A percentile compares a stretch with the other conserved stretches of the same genome.
These are phyloP conservation scores for Calonectria crousiana DNA, from an alignment of 2,329 filamentous ascomycete genomes.

Conservation along the genomic window DNA sequence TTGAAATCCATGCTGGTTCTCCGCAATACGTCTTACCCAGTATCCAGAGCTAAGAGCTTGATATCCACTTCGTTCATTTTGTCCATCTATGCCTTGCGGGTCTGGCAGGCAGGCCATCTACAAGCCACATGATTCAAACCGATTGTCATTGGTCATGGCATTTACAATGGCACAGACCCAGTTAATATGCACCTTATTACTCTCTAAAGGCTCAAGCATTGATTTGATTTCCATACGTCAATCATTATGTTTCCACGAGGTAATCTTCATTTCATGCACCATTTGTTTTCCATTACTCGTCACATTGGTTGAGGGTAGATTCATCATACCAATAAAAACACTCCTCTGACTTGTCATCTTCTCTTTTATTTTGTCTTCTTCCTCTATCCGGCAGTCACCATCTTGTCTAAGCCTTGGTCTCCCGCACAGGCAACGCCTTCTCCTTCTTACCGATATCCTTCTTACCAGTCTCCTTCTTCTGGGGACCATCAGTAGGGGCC, in stretches of 20 bases:
- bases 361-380: conserved; percentile 30
- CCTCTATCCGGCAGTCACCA: neutral
- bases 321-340: conserved; percentile 27
- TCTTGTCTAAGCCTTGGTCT: conserved; percentile 42
- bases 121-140: neutral
- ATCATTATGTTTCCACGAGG: neutral
- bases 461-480: conserved; percentile 44
- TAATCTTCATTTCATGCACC: neutral
- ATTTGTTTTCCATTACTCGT: conserved; percentile 14
- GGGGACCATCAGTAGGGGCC: conserved; percentile 69
- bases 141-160: neutral
- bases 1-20: neutral
- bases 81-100: neutral
- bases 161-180: neutral
- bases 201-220: neutral
- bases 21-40: neutral
- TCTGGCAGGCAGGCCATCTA: neutral
- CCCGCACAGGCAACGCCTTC: conserved; percentile 43
- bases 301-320: conserved; percentile 3
- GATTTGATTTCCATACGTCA: neutral
- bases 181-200: neutral
- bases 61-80: neutral
- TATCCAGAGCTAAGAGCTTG: neutral
- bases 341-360: conserved; percentile 8
- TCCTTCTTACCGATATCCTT: conserved; percentile 42